Evolutionary conservation across 257 asterid species (phyloP), one percentile per base, ranked within the genome.

Genomic region (Anisodus tanguticus): DNA sequence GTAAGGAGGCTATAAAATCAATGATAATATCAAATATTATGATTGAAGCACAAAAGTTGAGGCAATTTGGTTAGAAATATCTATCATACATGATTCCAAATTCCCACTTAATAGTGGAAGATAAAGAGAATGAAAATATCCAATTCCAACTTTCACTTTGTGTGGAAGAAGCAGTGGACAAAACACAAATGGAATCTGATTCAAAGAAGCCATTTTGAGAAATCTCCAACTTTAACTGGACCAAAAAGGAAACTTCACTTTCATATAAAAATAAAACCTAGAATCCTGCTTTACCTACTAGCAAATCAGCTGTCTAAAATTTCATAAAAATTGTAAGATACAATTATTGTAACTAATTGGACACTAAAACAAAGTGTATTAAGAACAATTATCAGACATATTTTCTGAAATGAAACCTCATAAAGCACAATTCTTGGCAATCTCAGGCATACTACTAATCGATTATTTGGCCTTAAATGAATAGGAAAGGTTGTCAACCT

Each of bases 71-170:
- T 74, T 74, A 47, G 63, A 76, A 76, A 26, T 26, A 31, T 76
- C 15, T 53, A 51, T 26, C 47, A 76, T 26, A 7, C 8, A 76
- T 51, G 82, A 77, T 77, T 77, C 49, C 66, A 53, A 49, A 31
- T 53, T 77, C 47, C 82, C 49, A 7, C 2, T 31, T 26, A 51
- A 11, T 51, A 77, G 82, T 53, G 49, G 82, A 77, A 74, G 37
- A 53, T 13, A 76, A 76, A 76, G 22, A 1, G 4, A 13, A 12
- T 22, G 39, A 26, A 51, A 76, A 43, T 2, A 76, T 76, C 22
- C 2, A 51, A 51, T 22, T 51, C 60, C 49, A 77, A 53, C 82
- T 77, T 77, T 53, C 49, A 77, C 64, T 77, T 77, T 77, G 82
- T 53, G 16, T 26, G 49, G 64, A 77, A 77, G 22, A 77, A 53